Evolutionary conservation across 495 filamentous ascomycete species (phyloP).

Genomic region (Penicillium atrosanguineum): DNA sequence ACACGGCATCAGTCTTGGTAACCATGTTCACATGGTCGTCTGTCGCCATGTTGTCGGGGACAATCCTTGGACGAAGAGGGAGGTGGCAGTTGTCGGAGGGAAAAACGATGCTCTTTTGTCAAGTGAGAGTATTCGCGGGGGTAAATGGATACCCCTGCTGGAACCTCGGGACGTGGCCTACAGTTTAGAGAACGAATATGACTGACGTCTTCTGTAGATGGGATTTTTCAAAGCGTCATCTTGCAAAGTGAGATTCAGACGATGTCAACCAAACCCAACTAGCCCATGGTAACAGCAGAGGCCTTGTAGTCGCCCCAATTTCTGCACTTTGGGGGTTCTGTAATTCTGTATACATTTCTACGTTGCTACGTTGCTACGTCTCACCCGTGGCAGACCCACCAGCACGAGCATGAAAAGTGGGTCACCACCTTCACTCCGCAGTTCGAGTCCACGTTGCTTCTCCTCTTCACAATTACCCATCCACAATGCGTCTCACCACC

Average conservation of each 20-base stretch:
- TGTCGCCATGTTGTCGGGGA: neutral
- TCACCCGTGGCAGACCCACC: too few species aligned
- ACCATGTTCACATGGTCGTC: neutral
- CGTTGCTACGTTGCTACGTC: neutral
- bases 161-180: neutral
- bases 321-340: too few species aligned
- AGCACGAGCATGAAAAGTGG: neutral
- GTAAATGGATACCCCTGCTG: neutral
- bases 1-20: neutral
- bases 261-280: neutral
- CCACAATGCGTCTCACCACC: slow-evolving; percentile 35
- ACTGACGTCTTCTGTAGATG: neutral
- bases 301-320: neutral
- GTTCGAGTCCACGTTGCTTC: neutral
- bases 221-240: neutral
- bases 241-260: neutral
- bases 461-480: neutral
- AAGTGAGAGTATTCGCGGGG: neutral
- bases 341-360: neutral
- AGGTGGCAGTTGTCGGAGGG: neutral
- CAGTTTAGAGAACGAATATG: neutral
- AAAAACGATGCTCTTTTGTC: neutral
- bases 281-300: neutral
- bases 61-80: neutral
- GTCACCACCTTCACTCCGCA: neutral